These are phyloP conservation scores for Neocallimastix lanati DNA, from an alignment of 192 early-diverging fungal species.

Conservation along the genomic window DNA sequence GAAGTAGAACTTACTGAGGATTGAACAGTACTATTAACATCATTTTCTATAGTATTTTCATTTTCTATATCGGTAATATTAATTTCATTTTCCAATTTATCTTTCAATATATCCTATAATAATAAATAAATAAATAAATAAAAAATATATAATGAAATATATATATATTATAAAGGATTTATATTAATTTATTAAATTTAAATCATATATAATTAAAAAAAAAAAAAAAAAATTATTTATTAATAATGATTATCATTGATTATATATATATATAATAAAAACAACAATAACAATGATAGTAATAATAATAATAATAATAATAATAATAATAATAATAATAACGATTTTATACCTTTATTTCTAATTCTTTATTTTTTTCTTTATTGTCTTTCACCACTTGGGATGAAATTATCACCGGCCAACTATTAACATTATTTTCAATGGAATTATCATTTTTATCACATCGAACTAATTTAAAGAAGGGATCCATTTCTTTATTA, in stretches of 20 bases:
- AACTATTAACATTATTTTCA: neutral
- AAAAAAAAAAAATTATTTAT: no score
- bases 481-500: neutral
- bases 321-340: no score
- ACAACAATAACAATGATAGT: no score
- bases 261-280: no score
- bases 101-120: neutral
- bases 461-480: neutral
- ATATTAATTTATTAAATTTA: no score
- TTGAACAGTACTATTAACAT: neutral
- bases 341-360: neutral
- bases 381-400: neutral
- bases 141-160: no score
- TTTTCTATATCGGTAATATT: neutral
- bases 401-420: neutral
- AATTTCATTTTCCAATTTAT: neutral
- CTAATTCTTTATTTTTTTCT: neutral
- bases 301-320: no score
- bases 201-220: no score
- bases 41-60: neutral
- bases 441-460: neutral
- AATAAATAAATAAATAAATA: no score
- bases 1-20: neutral
- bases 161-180: no score
- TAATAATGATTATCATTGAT: no score